These are phyloP conservation scores for Blastobotrys proliferans DNA, from an alignment of 1,139 yeast species.

Conservation along the genomic window DNA sequence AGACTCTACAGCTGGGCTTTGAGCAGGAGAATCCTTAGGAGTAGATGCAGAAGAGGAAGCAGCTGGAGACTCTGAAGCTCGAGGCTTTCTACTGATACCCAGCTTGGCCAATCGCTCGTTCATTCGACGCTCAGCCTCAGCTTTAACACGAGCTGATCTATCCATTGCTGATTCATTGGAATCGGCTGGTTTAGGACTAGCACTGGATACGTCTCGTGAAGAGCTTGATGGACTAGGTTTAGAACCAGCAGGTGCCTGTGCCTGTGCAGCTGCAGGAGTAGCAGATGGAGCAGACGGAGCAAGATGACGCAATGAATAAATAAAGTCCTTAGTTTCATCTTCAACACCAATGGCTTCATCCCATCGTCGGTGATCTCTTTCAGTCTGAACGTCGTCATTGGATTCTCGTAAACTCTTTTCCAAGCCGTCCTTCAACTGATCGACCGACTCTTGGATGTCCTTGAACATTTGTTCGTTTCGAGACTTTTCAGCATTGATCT, in stretches of 20 bases:
- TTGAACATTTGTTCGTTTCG: slow-evolving; percentile 54
- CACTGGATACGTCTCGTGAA: neutral
- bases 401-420: slow-evolving; percentile 35
- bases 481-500: slow-evolving; percentile 52
- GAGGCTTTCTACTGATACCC: slow-evolving; percentile 55
- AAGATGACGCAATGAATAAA: slow-evolving; percentile 47
- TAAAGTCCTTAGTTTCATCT: slow-evolving; percentile 61
- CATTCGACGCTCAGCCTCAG: slow-evolving; percentile 88
- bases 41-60: slow-evolving; percentile 8
- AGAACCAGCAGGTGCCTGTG: slow-evolving; percentile 24
- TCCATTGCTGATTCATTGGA: slow-evolving; percentile 35
- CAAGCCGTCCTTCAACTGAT: slow-evolving; percentile 64
- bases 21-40: no score
- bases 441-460: slow-evolving; percentile 73
- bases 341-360: slow-evolving; percentile 80
- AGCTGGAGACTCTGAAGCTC: slow-evolving; percentile 6
- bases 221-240: neutral
- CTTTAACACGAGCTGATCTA: slow-evolving; percentile 78
- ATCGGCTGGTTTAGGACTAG: neutral
- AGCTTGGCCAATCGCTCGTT: slow-evolving; percentile 82
- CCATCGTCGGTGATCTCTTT: slow-evolving; percentile 68
- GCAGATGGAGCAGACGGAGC: slow-evolving; percentile 23
- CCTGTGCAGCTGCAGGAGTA: neutral
- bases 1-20: slow-evolving; percentile 6
- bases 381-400: slow-evolving; percentile 37